Base-by-base conservation (phyloP, 169 alveolate genomes). In the Plasmodium malariae region DNA sequence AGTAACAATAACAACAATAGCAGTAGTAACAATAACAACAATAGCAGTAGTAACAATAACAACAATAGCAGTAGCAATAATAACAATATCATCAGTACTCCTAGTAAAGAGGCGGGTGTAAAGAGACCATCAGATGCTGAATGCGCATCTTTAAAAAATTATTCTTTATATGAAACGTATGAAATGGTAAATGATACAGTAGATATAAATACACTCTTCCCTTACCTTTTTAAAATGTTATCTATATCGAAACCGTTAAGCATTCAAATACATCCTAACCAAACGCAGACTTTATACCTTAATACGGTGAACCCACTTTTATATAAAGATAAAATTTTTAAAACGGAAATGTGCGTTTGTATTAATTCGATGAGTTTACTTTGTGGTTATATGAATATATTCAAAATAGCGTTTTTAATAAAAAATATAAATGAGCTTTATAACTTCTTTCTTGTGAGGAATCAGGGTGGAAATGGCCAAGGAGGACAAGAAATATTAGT, bases 181-280 rank as follows among this genome's bases (percentile, higher is more conserved):
- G 76, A 78, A 12, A 26, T 19, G 17, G 26, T 14, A 9, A 65
- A 12, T 65, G 54, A 37, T 14, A 17, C n/a, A 30, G 51, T 36
- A 12, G 65, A 74, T 36, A 78, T 30, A 5, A 17, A 45, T n/a
- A 48, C 51, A 12, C 40, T 78, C 19, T 78, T 78, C 32, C 89
- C 89, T 1, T 78, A 92, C 48, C 59, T 94, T 59, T 57, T 94
- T 43, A 94, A 94, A 70, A 89, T 94, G 30, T 86, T 94, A n/a
- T 85, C 96, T 7, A 92, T 94, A 14, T 88, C 87, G 9, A 92
- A 90, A 85, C 96, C 96, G 0, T 89, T 94, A 36, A 92, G 95
- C 48, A 65, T 94, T 32, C 96, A 94, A 72, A 69, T 94, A 12
- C 96, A 94, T 83, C 96, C 96, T 2, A 94, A 94, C 73, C 88